Conservation (phyloP, 1,284 basidiomycete species). For the Cryptococcus hybrid region DNA sequence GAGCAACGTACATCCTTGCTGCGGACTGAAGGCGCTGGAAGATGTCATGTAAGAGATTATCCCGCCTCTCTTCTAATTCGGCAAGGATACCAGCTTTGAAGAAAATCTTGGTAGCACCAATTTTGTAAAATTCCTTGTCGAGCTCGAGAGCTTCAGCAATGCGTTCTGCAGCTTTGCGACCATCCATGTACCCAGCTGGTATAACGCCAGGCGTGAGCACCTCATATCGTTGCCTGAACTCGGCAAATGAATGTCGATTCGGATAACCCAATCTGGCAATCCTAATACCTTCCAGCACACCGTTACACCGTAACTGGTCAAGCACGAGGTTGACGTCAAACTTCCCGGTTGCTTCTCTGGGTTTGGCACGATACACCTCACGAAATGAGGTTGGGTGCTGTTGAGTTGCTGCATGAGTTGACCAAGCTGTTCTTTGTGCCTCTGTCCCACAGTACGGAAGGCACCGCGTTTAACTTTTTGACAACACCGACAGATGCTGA, state of each 20-base stretch:
- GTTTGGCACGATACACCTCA: constrained; percentile 98
- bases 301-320: constrained; percentile 96
- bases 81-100: constrained; percentile 99
- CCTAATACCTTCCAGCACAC: constrained; percentile 98
- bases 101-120: constrained; percentile 97
- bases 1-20: constrained; percentile 78
- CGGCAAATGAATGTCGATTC: constrained; percentile 92
- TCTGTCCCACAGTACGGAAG: constrained; percentile 91
- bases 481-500: constrained; percentile 52
- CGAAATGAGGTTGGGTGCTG: constrained; percentile 96
- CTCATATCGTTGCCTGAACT: constrained; percentile 97
- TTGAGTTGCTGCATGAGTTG: constrained; percentile 90
- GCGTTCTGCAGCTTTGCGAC: constrained; percentile 86
- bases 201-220: constrained; percentile 91
- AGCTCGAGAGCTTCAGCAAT: constrained; percentile 91
- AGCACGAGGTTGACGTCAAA: constrained; percentile 93
- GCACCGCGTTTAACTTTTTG: constrained; percentile 93
- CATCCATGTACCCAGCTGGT: constrained; percentile 94
- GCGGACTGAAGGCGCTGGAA: constrained; percentile 86
- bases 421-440: constrained; percentile 94
- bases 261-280: constrained; percentile 98
- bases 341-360: constrained; percentile 86
- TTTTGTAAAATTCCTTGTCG: constrained; percentile 79
- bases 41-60: constrained; percentile 80
- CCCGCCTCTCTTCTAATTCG: constrained; percentile 93